Base-by-base conservation (phyloP, 768 basidiomycete species). In the Boletus reticulatus region DNA sequence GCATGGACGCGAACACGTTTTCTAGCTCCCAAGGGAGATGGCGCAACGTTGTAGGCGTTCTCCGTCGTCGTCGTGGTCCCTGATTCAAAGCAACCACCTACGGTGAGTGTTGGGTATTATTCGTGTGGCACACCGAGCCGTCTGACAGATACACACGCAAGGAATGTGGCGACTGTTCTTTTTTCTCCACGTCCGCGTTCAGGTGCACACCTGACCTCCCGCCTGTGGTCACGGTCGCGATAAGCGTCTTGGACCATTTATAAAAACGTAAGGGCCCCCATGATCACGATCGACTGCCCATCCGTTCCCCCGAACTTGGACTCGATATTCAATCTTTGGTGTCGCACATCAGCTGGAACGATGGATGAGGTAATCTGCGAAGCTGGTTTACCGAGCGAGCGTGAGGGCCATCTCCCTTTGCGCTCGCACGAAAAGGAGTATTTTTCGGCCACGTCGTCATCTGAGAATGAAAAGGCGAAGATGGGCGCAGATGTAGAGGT, bases 171-270 rank as follows among this genome's bases (percentile, higher is more conserved):
- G 20, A 41, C 43, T 14, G 19, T 4, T 43, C 29, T 44, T 6
- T 36, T 22, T 38, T 13, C 39, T 37, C 29, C 37, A 14, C 41
- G 14, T n/a, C 39, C 45, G n/a, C 16, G 36, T 41, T 50, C 44
- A 13, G 55, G 8, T 34, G 44, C 29, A 38, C 53, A 39, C 54
- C 39, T 50, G 55, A 50, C 51, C 43, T 39, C n/a, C 16, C 20
- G 8, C 17, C 27, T 4, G 37, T 20, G 32, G 34, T 24, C 34
- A 14, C 31, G 6, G 22, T 22, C 12, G 38, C 54, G 57, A 66
- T 54, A 54, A 63, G 64, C 46, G 16, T 48, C 37, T 36, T 36
- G 42, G 48, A n/a, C 12, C 10, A 22, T 43, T 20, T 53, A 43
- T 52, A 49, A 52, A 52, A 10, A 4, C 14, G 16, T 14, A 14